phyloP scores from a whole-genome alignment of 1,284 basidiomycete genomes.

The Sporisorium iseilematis-ciliati region DNA sequence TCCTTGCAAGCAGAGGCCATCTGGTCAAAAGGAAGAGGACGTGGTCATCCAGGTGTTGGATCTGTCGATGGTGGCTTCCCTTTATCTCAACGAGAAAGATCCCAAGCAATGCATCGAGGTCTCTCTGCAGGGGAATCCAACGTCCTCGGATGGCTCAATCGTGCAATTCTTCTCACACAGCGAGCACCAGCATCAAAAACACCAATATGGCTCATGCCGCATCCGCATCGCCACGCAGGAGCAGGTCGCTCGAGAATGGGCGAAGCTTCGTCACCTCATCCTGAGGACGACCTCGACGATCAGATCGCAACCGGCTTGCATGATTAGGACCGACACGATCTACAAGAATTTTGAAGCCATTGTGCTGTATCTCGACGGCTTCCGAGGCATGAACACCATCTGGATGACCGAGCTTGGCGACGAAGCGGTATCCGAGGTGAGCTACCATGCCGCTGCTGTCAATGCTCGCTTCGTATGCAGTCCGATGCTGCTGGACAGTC shows the following conservation, averaged over 20 bases:
- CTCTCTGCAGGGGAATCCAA: constrained; percentile 36
- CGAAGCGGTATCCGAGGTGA: constrained; percentile 47
- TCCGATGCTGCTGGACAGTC: constrained; percentile 53
- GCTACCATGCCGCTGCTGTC: constrained; percentile 25
- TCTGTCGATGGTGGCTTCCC: constrained; percentile 47
- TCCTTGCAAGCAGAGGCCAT: background rate
- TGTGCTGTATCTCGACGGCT: constrained; percentile 42
- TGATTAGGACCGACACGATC: constrained; percentile 32
- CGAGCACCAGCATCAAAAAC: constrained; percentile 37
- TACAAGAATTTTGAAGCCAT: constrained; percentile 53
- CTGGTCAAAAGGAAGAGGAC: constrained; percentile 21
- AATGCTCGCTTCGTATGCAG: constrained; percentile 42
- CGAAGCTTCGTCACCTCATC: constrained; percentile 37
- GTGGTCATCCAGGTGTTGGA: constrained; percentile 46
- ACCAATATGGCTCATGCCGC: constrained; percentile 49
- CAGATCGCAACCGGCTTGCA: constrained; percentile 12
- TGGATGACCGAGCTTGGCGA: constrained; percentile 40
- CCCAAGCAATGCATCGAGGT: constrained; percentile 40
- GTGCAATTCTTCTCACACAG: constrained; percentile 50
- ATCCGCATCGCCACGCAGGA: constrained; percentile 16
- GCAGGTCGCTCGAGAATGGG: constrained; percentile 21
- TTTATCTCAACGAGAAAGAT: constrained; percentile 37
- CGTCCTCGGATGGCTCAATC: constrained; percentile 30
- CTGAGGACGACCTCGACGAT: constrained; percentile 19
- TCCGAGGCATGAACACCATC: constrained; percentile 53